Evolutionary conservation across 805 yeast genomes (phyloP).

Genomic region (Kazachstania kunashirensis): DNA sequence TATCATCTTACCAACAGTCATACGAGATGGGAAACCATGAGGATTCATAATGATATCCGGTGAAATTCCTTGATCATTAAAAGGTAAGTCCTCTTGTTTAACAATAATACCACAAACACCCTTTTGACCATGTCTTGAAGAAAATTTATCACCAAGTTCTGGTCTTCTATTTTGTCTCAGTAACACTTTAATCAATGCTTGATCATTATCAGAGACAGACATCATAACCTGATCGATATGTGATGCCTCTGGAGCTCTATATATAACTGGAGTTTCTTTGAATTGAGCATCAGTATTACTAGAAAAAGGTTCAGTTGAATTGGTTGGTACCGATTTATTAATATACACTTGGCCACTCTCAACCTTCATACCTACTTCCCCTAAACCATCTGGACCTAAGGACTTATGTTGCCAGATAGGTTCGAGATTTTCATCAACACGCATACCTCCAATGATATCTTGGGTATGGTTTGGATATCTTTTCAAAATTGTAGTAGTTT

Average conservation of each 20-base stretch:
- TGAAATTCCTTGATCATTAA: constrained; percentile 79
- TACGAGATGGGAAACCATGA: constrained; percentile 99
- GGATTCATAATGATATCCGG: constrained; percentile 99
- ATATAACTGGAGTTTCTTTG: constrained; percentile 83
- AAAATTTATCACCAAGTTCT: constrained; percentile 93
- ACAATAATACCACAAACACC: constrained; percentile 99
- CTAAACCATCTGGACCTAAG: constrained; percentile 90
- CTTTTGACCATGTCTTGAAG: constrained; percentile 96
- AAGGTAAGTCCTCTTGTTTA: constrained; percentile 93
- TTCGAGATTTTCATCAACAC: constrained; percentile 69
- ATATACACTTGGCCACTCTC: constrained; percentile 91
- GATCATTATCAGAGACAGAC: constrained; percentile 92
- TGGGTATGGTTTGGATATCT: constrained; percentile 89
- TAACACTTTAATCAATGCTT: constrained; percentile 84
- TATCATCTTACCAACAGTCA: constrained; percentile 99
- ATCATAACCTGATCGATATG: constrained; percentile 96
- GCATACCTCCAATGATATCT: constrained; percentile 85
- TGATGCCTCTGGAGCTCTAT: constrained; percentile 92
- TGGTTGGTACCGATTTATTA: constrained; percentile 85
- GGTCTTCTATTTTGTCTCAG: constrained; percentile 95
- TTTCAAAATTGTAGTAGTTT: constrained; percentile 81
- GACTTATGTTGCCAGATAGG: constrained; percentile 83
- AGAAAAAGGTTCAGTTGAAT: constrained; percentile 43
- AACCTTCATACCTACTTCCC: constrained; percentile 87
- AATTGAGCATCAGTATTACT: constrained; percentile 40